phyloP scores from a whole-genome alignment of 306 rosid genomes.

The Acacia confusa region DNA sequence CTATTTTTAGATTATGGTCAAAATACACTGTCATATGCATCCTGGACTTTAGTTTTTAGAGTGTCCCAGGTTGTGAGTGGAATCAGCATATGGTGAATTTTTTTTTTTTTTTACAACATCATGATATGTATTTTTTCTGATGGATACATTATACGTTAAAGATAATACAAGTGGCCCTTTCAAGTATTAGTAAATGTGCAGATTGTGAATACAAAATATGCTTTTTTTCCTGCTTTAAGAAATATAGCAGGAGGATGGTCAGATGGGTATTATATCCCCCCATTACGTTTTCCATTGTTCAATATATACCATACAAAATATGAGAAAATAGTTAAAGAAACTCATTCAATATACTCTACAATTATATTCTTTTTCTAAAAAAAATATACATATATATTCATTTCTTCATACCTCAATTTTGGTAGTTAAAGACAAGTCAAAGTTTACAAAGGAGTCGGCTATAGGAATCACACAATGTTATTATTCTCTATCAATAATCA shows the following conservation, averaged over 20 bases:
- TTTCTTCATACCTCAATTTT: too few species aligned
- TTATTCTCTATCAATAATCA: too few species aligned
- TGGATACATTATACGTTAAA: neutral
- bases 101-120: neutral
- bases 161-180: neutral
- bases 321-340: neutral
- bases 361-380: too few species aligned
- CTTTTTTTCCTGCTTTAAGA: neutral
- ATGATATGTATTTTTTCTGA: neutral
- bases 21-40: too few species aligned
- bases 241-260: neutral
- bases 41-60: too few species aligned
- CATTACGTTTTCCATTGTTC: neutral
- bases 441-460: too few species aligned
- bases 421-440: too few species aligned
- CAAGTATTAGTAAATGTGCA: neutral
- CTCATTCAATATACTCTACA: constrained; percentile 9
- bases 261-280: neutral
- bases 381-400: too few species aligned
- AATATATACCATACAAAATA: neutral
- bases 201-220: neutral
- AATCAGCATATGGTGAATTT: neutral
- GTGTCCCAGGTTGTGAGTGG: neutral
- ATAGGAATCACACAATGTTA: too few species aligned
- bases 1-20: too few species aligned